A percentile compares a stretch with the other conserved stretches of the same genome.
Evolutionary conservation across 257 asterid species (phyloP).

Genomic region (Cynanchum wilfordii): DNA sequence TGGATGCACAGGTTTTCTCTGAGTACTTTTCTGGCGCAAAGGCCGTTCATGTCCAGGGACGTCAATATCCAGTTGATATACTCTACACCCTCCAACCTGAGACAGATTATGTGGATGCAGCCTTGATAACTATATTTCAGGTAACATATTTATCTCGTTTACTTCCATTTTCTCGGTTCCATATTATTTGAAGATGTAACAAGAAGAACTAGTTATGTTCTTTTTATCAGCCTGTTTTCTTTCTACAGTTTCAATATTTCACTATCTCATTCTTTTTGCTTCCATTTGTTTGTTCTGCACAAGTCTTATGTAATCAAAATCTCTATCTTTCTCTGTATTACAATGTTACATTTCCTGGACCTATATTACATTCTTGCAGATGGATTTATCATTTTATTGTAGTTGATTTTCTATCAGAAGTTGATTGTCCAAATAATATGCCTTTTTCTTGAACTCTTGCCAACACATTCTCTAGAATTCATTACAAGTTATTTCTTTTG

Average conservation of each 20-base stretch:
- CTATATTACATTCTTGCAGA: not conserved
- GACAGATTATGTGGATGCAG: conserved; percentile 88
- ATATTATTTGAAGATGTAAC: not conserved
- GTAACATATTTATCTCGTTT: conserved; percentile 26
- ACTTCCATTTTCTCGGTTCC: not conserved
- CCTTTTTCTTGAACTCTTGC: not conserved
- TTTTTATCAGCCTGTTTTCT: not conserved
- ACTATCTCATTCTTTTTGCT: not conserved
- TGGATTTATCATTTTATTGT: not conserved
- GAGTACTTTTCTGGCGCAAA: conserved; percentile 90
- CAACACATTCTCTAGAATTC: conserved; percentile 5
- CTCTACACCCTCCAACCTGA: conserved; percentile 75
- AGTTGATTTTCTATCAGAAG: not conserved
- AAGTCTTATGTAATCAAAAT: not conserved
- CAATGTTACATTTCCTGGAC: not conserved
- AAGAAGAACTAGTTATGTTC: not conserved
- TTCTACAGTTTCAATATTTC: not conserved
- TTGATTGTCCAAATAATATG: not conserved
- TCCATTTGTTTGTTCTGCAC: not conserved
- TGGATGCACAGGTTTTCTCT: conserved; percentile 77
- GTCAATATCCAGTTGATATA: conserved; percentile 78
- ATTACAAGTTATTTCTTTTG: conserved; percentile 10
- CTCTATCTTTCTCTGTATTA: not conserved
- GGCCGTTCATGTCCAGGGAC: conserved; percentile 93
- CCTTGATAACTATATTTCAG: conserved; percentile 91